Evolutionary conservation across 345 rosid genomes (phyloP).

Genomic region (Passiflora organensis): DNA sequence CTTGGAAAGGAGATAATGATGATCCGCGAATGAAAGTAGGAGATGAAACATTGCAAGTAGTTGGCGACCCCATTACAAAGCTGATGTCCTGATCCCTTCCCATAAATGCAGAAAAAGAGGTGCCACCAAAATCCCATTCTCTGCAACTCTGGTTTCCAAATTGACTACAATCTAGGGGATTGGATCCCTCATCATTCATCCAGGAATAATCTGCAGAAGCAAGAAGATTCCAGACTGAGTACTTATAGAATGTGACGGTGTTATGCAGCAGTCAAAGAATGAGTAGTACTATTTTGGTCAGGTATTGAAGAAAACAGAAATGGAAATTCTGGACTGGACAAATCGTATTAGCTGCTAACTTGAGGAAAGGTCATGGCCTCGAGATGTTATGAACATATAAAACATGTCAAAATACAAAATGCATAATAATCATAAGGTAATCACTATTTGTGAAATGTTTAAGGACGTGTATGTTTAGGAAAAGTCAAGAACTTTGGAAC

Average conservation of each 20-base stretch:
- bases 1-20: slow-evolving; percentile 43
- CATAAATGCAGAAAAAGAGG: slow-evolving; percentile 32
- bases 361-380: no score
- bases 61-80: slow-evolving; percentile 41
- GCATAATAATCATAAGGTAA: no score
- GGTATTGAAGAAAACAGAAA: no score
- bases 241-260: background rate
- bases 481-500: no score
- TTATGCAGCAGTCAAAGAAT: no score
- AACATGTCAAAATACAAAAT: no score
- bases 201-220: slow-evolving; percentile 42
- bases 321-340: no score
- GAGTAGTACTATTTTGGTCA: no score
- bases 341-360: no score
- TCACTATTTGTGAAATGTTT: no score
- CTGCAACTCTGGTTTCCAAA: slow-evolving; percentile 15
- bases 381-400: no score
- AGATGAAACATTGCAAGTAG: slow-evolving; percentile 29
- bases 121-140: slow-evolving; percentile 30
- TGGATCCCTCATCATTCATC: slow-evolving; percentile 35
- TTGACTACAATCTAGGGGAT: slow-evolving; percentile 14
- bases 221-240: background rate
- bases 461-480: no score
- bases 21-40: slow-evolving; percentile 40
- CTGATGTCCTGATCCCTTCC: slow-evolving; percentile 56